Percentiles rank a stretch among this genome's conserved stretches.
Evolutionary conservation across 2,329 filamentous ascomycete genomes (phyloP).

Genomic region (Coniochaeta ligniaria): DNA sequence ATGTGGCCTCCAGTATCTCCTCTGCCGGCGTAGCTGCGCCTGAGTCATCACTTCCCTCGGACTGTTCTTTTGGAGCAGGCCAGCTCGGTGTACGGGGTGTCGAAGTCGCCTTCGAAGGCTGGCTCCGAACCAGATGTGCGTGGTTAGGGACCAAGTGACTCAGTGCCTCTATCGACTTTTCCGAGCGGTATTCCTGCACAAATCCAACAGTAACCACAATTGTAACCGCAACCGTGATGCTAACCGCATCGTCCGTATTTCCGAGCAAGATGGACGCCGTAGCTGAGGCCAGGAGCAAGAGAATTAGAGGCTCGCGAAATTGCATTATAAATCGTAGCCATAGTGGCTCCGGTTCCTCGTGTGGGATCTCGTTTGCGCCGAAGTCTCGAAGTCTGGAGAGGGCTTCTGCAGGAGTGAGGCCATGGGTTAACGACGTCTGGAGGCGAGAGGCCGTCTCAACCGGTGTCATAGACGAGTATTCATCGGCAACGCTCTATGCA

Average conservation of each 20-base stretch:
- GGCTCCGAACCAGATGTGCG: slow-evolving; percentile 78
- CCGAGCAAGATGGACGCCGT: slow-evolving; percentile 83
- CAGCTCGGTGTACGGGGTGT: slow-evolving; percentile 33
- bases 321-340: slow-evolving; percentile 95
- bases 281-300: slow-evolving; percentile 85
- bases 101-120: slow-evolving; percentile 27
- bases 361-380: slow-evolving; percentile 90
- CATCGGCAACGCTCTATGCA: slow-evolving; percentile 46
- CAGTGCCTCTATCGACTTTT: slow-evolving; percentile 93
- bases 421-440: slow-evolving; percentile 74
- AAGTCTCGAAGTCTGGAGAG: slow-evolving; percentile 70
- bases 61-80: slow-evolving; percentile 37
- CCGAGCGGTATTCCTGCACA: slow-evolving; percentile 93
- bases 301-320: slow-evolving; percentile 91
- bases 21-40: slow-evolving; percentile 54
- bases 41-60: slow-evolving; percentile 38
- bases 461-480: slow-evolving; percentile 62
- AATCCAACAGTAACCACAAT: slow-evolving; percentile 97
- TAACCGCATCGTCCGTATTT: slow-evolving; percentile 90
- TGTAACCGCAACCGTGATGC: slow-evolving; percentile 90
- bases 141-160: slow-evolving; percentile 92
- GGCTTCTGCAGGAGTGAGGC: slow-evolving; percentile 75
- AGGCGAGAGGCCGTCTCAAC: slow-evolving; percentile 72
- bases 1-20: slow-evolving; percentile 61
- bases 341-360: slow-evolving; percentile 86